phyloP scores from a whole-genome alignment of 495 filamentous ascomycete species.

The Trichoderma asperelloides region DNA sequence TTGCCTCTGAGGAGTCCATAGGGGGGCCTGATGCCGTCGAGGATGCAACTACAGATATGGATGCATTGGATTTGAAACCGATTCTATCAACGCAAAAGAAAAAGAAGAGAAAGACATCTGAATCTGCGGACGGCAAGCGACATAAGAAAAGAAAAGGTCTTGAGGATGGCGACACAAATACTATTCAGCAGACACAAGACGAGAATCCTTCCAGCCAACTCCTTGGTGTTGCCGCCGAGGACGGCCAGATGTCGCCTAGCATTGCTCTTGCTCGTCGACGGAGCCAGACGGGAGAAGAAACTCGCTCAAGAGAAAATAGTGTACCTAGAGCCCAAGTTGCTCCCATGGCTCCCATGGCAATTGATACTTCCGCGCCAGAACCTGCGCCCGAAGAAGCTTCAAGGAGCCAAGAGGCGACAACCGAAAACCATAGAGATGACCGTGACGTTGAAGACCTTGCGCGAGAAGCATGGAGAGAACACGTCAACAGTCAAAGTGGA shows the following conservation, averaged over 20 bases:
- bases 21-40: not conserved
- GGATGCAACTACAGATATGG: not conserved
- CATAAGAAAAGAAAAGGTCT: slow-evolving; percentile 15
- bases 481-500: not conserved
- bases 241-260: not conserved
- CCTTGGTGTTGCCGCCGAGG: not conserved
- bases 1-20: not conserved
- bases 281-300: slow-evolving; percentile 6
- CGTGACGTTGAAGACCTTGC: slow-evolving; percentile 8
- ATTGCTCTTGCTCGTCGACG: slow-evolving; percentile 6
- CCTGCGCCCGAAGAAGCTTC: not conserved
- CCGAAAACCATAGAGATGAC: not conserved
- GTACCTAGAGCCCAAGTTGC: not conserved
- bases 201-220: not conserved
- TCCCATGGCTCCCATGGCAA: not conserved
- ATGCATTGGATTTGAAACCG: not conserved
- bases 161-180: not conserved
- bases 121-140: slow-evolving; percentile 5
- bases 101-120: not conserved
- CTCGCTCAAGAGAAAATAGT: slow-evolving; percentile 3
- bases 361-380: not conserved
- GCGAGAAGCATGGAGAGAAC: not conserved
- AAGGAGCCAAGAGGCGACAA: not conserved
- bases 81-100: not conserved
- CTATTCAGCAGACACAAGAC: not conserved